Evolutionary conservation across 495 filamentous ascomycete genomes (phyloP).

Genomic region (Lepidopterella palustris): DNA sequence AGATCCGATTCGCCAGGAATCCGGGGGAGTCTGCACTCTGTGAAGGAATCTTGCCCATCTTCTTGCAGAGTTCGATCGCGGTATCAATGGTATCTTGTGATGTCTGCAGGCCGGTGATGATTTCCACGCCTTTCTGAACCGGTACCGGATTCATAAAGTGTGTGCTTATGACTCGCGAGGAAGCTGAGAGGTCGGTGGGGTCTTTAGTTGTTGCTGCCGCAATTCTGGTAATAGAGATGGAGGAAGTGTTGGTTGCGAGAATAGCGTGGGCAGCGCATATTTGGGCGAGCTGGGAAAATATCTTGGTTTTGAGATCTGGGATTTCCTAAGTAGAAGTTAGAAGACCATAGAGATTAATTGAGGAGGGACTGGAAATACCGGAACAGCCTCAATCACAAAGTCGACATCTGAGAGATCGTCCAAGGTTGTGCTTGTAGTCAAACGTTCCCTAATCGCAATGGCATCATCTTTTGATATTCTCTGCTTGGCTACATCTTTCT

Average conservation of each 20-base stretch:
- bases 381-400: slow-evolving; percentile 96
- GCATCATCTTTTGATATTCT: slow-evolving; percentile 74
- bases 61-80: slow-evolving; percentile 77
- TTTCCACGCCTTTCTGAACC: slow-evolving; percentile 94
- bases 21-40: slow-evolving; percentile 83
- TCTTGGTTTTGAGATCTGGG: slow-evolving; percentile 70
- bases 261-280: slow-evolving; percentile 83
- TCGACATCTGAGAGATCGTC: slow-evolving; percentile 79
- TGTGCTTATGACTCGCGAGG: slow-evolving; percentile 85
- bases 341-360: neutral
- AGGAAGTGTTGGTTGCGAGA: slow-evolving; percentile 94
- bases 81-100: slow-evolving; percentile 71
- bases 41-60: slow-evolving; percentile 89
- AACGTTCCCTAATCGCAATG: slow-evolving; percentile 57
- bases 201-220: slow-evolving; percentile 68
- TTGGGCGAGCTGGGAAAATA: slow-evolving; percentile 78
- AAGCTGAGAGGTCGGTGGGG: slow-evolving; percentile 69
- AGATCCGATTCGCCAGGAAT: slow-evolving; percentile 91
- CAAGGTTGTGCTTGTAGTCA: slow-evolving; percentile 64
- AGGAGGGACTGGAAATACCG: slow-evolving; percentile 34
- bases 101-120: slow-evolving; percentile 90
- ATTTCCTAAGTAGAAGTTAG: slow-evolving; percentile 52
- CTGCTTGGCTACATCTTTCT: slow-evolving; percentile 82
- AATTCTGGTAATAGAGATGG: slow-evolving; percentile 94
- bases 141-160: slow-evolving; percentile 99